Conservation (phyloP, 2,329 filamentous ascomycete genomes). For the Diaporthe citri region DNA sequence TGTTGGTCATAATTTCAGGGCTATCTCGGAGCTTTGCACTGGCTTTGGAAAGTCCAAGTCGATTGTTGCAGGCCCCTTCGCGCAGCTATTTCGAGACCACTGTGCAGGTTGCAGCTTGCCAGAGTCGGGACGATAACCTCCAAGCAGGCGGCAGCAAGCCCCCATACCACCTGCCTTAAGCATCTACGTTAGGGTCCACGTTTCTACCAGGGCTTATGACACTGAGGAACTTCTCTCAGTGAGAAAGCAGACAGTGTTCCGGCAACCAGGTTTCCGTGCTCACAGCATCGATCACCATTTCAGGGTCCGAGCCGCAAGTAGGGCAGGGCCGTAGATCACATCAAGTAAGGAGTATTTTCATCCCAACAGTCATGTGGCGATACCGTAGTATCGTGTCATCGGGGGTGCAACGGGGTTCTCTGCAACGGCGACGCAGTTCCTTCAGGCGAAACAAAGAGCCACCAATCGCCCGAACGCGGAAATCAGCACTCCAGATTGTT, state of each 20-base stretch:
- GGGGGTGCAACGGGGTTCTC: conserved; percentile 15
- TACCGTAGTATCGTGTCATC: conserved; percentile 26
- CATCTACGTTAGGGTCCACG: not conserved
- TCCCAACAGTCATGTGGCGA: conserved; percentile 18
- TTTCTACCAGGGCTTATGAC: not conserved
- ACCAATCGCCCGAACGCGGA: conserved; percentile 22
- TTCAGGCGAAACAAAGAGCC: conserved; percentile 27
- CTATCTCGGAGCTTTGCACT: not conserved
- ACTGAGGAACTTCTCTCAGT: not conserved
- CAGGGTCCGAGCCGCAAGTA: conserved; percentile 20
- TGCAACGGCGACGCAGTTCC: conserved; percentile 24
- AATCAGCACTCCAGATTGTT: conserved; percentile 18
- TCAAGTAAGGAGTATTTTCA: conserved; percentile 16
- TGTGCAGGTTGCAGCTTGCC: not conserved
- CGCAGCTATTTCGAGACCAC: conserved; percentile 3
- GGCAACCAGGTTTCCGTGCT: conserved; percentile 23
- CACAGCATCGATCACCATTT: not conserved
- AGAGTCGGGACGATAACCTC: conserved; percentile 8
- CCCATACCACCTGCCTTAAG: conserved; percentile 12
- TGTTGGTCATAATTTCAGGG: too few species aligned
- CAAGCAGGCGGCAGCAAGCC: not conserved
- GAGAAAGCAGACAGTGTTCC: conserved; percentile 20
- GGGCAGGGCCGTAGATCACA: conserved; percentile 8
- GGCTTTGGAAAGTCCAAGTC: not conserved
- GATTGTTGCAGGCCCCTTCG: not conserved